phyloP scores from a whole-genome alignment of 257 asterid species.

The Coffea canephora region DNA sequence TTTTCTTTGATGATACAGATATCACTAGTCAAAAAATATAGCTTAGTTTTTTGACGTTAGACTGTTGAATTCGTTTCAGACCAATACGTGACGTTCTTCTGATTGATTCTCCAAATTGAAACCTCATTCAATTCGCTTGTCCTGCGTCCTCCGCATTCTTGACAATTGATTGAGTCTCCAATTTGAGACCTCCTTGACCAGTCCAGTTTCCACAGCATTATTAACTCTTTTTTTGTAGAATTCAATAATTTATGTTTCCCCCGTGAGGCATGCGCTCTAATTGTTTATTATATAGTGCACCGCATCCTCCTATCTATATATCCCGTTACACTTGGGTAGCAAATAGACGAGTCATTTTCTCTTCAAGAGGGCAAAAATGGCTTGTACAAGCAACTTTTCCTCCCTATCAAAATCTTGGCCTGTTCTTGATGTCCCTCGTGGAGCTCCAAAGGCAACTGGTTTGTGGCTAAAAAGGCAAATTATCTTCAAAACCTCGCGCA shows the following conservation, averaged over 20 bases:
- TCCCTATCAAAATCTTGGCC: slow-evolving; percentile 2
- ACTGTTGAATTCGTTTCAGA: no score
- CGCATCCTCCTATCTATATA: not conserved
- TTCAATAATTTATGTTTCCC: not conserved
- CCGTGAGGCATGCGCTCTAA: slow-evolving; percentile 6
- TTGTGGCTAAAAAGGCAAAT: not conserved
- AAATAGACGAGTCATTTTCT: not conserved
- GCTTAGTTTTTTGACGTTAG: no score
- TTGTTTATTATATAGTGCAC: not conserved
- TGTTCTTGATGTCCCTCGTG: not conserved
- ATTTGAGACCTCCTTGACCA: no score
- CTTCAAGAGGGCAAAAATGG: slow-evolving; percentile 1
- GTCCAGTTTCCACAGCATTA: no score
- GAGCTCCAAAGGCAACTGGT: not conserved
- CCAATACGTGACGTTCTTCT: no score
- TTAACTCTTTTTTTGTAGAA: no score
- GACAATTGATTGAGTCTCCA: no score
- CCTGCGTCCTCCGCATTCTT: no score
- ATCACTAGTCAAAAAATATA: no score
- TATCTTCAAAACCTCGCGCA: slow-evolving; percentile 6
- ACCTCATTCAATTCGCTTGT: not conserved
- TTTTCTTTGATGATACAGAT: no score
- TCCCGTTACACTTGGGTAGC: not conserved
- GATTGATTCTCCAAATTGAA: no score
- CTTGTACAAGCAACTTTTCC: not conserved